Conservation (phyloP, 2,329 filamentous ascomycete genomes). For the Fusarium bactridioides region DNA sequence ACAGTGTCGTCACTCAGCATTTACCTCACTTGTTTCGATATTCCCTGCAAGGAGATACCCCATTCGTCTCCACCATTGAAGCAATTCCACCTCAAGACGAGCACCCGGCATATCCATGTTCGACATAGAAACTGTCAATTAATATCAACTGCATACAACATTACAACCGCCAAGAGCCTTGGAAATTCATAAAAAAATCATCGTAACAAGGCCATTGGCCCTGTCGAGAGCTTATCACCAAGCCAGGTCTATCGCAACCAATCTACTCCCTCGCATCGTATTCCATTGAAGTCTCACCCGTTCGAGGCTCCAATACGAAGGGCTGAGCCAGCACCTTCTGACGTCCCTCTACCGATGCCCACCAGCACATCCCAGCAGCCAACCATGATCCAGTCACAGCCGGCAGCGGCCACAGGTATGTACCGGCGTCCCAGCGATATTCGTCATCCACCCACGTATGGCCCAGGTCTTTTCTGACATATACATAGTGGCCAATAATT, state of each 20-base stretch:
- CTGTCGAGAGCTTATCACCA: slow-evolving; percentile 1
- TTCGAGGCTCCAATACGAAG: slow-evolving; percentile 29
- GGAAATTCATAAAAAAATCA: slow-evolving; percentile 10
- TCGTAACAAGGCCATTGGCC: slow-evolving; percentile 1
- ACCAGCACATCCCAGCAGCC: slow-evolving; percentile 33
- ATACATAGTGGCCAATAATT: slow-evolving; percentile 40
- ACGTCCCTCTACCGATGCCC: slow-evolving; percentile 24
- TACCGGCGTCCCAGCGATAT: slow-evolving; percentile 13
- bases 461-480: slow-evolving; percentile 19
- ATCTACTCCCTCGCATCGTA: not conserved
- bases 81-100: slow-evolving; percentile 10
- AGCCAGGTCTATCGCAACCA: slow-evolving; percentile 10
- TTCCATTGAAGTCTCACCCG: slow-evolving; percentile 9
- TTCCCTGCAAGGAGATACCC: slow-evolving; percentile 17
- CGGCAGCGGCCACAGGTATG: slow-evolving; percentile 37
- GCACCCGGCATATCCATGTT: slow-evolving; percentile 17
- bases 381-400: slow-evolving; percentile 41
- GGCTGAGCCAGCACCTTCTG: slow-evolving; percentile 10
- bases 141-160: slow-evolving; percentile 13
- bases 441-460: slow-evolving; percentile 16
- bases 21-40: not conserved
- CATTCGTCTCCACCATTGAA: slow-evolving; percentile 20
- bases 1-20: not conserved
- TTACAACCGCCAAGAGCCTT: slow-evolving; percentile 13
- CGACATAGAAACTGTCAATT: slow-evolving; percentile 7